Conservation (phyloP, 768 basidiomycete genomes). For the Leccinum pellstonianum region DNA sequence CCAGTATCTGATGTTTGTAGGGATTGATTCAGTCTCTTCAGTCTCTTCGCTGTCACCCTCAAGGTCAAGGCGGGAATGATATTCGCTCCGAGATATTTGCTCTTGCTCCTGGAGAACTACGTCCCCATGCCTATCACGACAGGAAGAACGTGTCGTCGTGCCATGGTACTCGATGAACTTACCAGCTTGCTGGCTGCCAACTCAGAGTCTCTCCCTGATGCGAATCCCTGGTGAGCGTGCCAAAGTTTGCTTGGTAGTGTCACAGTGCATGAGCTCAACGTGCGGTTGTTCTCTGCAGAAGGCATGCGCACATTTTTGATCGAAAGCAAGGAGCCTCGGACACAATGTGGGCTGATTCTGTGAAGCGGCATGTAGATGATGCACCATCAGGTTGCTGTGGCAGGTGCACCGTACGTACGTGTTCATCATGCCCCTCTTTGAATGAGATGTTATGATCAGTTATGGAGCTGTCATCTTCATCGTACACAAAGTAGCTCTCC, state of each 20-base stretch:
- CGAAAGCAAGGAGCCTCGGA: slow-evolving; percentile 67
- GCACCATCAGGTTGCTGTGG: neutral
- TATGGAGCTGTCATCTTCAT: slow-evolving; percentile 41
- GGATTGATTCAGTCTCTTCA: slow-evolving; percentile 9
- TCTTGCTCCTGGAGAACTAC: slow-evolving; percentile 53
- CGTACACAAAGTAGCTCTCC: slow-evolving; percentile 61
- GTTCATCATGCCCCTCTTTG: slow-evolving; percentile 51
- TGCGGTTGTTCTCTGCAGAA: slow-evolving; percentile 1
- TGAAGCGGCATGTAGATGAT: slow-evolving; percentile 3
- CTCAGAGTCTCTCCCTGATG: slow-evolving; percentile 31
- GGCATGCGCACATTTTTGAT: slow-evolving; percentile 53
- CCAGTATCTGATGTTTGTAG: slow-evolving; percentile 43
- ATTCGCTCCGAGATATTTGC: slow-evolving; percentile 51
- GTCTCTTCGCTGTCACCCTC: slow-evolving; percentile 16
- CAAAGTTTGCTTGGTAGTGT: slow-evolving; percentile 56
- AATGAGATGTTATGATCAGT: slow-evolving; percentile 63
- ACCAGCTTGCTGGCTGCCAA: slow-evolving; percentile 20
- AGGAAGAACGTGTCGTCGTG: neutral
- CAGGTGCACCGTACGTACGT: slow-evolving; percentile 39
- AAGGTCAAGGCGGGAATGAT: slow-evolving; percentile 46
- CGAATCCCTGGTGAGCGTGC: slow-evolving; percentile 47
- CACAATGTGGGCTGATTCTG: slow-evolving; percentile 44
- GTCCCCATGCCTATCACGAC: slow-evolving; percentile 44
- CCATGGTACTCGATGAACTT: slow-evolving; percentile 1
- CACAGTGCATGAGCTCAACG: slow-evolving; percentile 10